Evolutionary conservation across 345 rosid genomes (phyloP).

Genomic region (Bruguiera parviflora): DNA sequence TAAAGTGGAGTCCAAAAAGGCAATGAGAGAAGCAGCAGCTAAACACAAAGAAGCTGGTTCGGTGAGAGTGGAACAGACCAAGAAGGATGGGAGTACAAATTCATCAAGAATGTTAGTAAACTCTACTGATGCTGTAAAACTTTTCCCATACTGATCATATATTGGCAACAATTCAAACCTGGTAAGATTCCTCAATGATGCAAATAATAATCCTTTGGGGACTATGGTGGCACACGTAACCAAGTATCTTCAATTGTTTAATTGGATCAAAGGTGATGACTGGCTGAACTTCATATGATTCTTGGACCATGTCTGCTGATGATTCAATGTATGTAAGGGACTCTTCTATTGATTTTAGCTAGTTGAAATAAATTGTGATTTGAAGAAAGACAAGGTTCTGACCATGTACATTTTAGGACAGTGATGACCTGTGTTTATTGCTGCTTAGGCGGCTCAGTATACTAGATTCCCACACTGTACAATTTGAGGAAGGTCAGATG

Average conservation of each 20-base stretch:
- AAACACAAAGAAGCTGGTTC: slow-evolving; percentile 58
- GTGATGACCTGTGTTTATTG: slow-evolving; percentile 9
- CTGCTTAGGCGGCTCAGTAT: neutral
- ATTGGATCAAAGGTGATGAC: slow-evolving; percentile 13
- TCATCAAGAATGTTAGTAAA: slow-evolving; percentile 30
- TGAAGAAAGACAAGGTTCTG: slow-evolving; percentile 9
- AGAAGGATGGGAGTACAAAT: slow-evolving; percentile 27
- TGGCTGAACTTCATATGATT: slow-evolving; percentile 31
- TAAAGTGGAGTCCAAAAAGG: slow-evolving; percentile 73
- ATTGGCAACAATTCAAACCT: too few species aligned
- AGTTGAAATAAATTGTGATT: slow-evolving; percentile 14
- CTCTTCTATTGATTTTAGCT: slow-evolving; percentile 19
- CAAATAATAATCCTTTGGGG: neutral
- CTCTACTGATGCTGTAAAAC: neutral
- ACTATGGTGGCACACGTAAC: slow-evolving; percentile 24
- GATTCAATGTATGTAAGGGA: slow-evolving; percentile 36
- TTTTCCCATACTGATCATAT: too few species aligned
- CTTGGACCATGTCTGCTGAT: slow-evolving; percentile 20
- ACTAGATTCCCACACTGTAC: too few species aligned
- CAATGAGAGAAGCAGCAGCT: slow-evolving; percentile 68
- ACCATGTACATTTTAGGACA: slow-evolving; percentile 9
- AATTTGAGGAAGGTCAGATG: too few species aligned
- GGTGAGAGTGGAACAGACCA: slow-evolving; percentile 33
- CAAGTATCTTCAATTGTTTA: slow-evolving; percentile 19
- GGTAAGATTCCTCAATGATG: neutral